phyloP scores from a whole-genome alignment of 305 asterid species.

The Fraxinus platypoda region DNA sequence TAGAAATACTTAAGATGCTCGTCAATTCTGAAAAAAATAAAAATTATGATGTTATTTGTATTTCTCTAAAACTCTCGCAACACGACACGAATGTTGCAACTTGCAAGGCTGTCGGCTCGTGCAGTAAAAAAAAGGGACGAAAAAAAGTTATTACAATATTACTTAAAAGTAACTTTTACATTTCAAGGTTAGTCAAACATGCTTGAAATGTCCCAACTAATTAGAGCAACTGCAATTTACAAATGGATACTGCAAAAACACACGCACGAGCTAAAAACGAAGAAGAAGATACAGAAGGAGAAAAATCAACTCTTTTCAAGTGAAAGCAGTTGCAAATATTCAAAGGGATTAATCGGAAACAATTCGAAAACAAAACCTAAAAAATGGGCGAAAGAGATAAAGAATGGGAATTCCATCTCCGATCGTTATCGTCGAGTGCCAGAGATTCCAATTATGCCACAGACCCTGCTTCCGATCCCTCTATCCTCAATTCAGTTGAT shows the following conservation, averaged over 20 bases:
- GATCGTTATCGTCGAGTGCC: slow-evolving; percentile 63
- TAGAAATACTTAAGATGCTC: no score
- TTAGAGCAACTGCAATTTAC: not conserved
- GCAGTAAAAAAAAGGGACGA: not conserved
- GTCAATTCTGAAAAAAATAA: no score
- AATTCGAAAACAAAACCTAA: not conserved
- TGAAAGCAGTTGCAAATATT: not conserved
- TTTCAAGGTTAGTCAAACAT: not conserved
- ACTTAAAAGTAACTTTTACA: not conserved
- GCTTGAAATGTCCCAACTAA: not conserved
- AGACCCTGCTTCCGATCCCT: slow-evolving; percentile 69
- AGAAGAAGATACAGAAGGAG: not conserved
- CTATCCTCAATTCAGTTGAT: slow-evolving; percentile 63
- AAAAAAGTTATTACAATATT: not conserved
- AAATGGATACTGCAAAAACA: not conserved
- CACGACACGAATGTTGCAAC: not conserved
- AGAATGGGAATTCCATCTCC: slow-evolving; percentile 75
- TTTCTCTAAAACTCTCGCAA: not conserved
- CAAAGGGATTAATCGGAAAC: not conserved
- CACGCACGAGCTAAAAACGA: not conserved
- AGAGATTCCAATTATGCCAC: slow-evolving; percentile 74
- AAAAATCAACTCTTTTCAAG: not conserved
- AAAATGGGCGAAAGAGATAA: slow-evolving; percentile 59
- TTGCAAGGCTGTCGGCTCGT: not conserved
- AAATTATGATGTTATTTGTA: not conserved